These are phyloP conservation scores for Salix caprea DNA, from an alignment of 345 rosid genomes.

Conservation along the genomic window DNA sequence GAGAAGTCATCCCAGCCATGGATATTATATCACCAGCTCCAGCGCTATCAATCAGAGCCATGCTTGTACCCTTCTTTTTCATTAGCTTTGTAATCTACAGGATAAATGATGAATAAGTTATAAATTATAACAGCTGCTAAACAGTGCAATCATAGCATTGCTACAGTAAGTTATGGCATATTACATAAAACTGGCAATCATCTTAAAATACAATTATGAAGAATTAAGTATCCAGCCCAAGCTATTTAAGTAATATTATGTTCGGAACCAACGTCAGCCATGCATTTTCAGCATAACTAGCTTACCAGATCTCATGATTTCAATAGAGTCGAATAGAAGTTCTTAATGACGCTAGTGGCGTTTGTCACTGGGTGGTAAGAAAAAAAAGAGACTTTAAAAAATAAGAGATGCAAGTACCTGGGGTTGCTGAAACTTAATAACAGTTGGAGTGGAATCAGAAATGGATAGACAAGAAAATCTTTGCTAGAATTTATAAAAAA, in stretches of 20 bases:
- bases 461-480: neutral
- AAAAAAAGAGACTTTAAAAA: neutral
- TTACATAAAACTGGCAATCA: neutral
- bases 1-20: slow-evolving; percentile 76
- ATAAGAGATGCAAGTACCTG: neutral
- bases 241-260: neutral
- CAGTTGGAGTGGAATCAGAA: neutral
- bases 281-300: neutral
- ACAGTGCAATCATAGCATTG: neutral
- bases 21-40: slow-evolving; percentile 98
- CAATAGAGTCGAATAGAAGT: neutral
- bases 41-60: slow-evolving; percentile 68
- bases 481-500: neutral
- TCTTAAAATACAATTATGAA: neutral
- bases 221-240: neutral
- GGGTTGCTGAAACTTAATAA: neutral
- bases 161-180: neutral
- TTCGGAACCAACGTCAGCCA: neutral
- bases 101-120: slow-evolving; percentile 19
- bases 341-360: neutral
- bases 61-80: slow-evolving; percentile 95
- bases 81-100: slow-evolving; percentile 81
- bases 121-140: neutral
- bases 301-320: neutral
- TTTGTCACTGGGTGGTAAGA: neutral